phyloP scores from a whole-genome alignment of 164 flowering plant species.

The Stephania yunnanensis region DNA sequence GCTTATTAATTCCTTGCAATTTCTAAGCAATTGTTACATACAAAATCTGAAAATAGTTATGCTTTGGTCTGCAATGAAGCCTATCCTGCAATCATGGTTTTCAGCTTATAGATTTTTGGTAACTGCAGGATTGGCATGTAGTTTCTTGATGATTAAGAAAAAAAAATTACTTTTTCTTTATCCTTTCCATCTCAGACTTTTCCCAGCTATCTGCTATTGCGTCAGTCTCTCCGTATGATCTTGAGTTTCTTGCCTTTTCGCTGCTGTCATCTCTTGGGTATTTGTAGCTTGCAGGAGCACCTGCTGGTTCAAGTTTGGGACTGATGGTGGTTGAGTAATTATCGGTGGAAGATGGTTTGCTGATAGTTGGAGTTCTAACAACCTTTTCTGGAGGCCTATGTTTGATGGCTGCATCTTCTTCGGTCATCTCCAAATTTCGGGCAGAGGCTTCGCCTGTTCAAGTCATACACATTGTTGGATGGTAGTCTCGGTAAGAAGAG shows the following conservation, averaged over 20 bases:
- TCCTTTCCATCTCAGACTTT: conserved; percentile 39
- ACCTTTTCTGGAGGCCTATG: conserved; percentile 20
- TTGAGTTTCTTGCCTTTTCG: conserved; percentile 10
- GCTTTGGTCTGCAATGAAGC: background rate
- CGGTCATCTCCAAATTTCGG: conserved; percentile 21
- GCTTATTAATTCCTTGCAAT: conserved; percentile 1
- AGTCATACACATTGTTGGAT: background rate
- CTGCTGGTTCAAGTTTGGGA: background rate
- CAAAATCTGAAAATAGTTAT: conserved; percentile 3
- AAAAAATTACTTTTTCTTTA: conserved; percentile 36
- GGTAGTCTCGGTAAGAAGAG: background rate
- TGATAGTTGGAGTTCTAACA: conserved; percentile 16
- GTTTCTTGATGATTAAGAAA: background rate
- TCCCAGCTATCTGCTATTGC: conserved; percentile 61
- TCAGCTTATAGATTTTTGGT: background rate
- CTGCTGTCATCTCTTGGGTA: conserved; percentile 10
- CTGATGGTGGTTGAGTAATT: background rate
- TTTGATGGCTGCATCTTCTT: conserved; percentile 13
- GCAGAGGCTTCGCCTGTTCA: conserved; percentile 32
- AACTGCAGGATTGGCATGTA: background rate
- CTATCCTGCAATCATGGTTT: background rate
- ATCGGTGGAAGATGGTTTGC: conserved; percentile 20
- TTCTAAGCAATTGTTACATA: background rate
- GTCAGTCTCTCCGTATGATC: conserved; percentile 7
- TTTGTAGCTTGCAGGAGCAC: conserved; percentile 7